These are phyloP conservation scores for Thermoascus crustaceus DNA, from an alignment of 2,329 filamentous ascomycete genomes.

Conservation along the genomic window DNA sequence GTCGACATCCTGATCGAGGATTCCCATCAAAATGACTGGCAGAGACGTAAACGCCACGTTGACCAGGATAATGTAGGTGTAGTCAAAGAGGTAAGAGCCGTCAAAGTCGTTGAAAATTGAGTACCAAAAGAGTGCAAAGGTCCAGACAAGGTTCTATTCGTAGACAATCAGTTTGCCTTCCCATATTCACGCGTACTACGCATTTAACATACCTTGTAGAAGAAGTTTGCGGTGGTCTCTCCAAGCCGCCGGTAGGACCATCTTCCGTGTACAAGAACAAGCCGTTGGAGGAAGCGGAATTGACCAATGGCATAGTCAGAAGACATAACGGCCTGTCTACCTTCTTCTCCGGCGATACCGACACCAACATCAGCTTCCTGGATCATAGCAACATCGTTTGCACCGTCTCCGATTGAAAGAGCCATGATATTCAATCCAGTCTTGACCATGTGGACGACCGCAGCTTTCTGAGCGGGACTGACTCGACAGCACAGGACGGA, in stretches of 20 bases:
- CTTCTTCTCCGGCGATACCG: slow-evolving; percentile 88
- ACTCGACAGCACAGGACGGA: slow-evolving; percentile 96
- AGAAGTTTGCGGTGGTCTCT: slow-evolving; percentile 96
- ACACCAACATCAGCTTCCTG: slow-evolving; percentile 96
- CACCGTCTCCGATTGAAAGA: slow-evolving; percentile 83
- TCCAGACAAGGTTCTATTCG: slow-evolving; percentile 85
- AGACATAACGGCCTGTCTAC: slow-evolving; percentile 88
- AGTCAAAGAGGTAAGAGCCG: slow-evolving; percentile 94
- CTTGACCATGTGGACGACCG: slow-evolving; percentile 95
- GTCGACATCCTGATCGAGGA: slow-evolving; percentile 93
- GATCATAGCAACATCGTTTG: slow-evolving; percentile 97
- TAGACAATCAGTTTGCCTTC: slow-evolving; percentile 17
- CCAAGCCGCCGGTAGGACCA: slow-evolving; percentile 95
- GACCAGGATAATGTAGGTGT: slow-evolving; percentile 94
- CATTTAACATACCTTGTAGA: slow-evolving; percentile 67
- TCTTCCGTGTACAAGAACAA: slow-evolving; percentile 82
- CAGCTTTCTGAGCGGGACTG: slow-evolving; percentile 90
- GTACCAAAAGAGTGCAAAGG: slow-evolving; percentile 93
- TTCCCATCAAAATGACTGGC: slow-evolving; percentile 89
- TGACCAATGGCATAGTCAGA: slow-evolving; percentile 94
- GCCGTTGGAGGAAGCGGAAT: slow-evolving; percentile 76
- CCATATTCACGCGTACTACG: too few species aligned
- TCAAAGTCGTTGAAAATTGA: slow-evolving; percentile 94
- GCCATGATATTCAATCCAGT: slow-evolving; percentile 93
- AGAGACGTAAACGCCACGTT: slow-evolving; percentile 95